These are phyloP conservation scores for Rutstroemia sydowiana DNA, from an alignment of 2,329 filamentous ascomycete genomes.

Conservation along the genomic window DNA sequence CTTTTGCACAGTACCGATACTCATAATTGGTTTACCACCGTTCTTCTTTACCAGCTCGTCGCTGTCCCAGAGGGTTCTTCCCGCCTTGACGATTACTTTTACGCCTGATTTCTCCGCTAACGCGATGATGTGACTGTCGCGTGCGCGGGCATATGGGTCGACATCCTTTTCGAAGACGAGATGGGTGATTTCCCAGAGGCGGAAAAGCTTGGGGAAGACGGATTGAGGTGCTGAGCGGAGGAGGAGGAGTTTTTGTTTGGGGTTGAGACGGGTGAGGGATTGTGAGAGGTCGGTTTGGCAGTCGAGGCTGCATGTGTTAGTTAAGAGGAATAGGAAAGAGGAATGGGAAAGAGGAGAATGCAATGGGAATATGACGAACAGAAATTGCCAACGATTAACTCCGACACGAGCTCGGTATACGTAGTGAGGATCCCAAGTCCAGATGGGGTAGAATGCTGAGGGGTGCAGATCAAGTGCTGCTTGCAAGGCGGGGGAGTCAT, in stretches of 20 bases:
- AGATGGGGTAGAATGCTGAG: slow-evolving; percentile 63
- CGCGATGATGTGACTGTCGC: slow-evolving; percentile 52
- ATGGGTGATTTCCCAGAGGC: slow-evolving; percentile 66
- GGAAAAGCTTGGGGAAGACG: slow-evolving; percentile 64
- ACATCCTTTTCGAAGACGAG: slow-evolving; percentile 75
- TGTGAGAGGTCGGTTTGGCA: slow-evolving; percentile 64
- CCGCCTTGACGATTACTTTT: slow-evolving; percentile 54
- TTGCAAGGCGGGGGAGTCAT: slow-evolving; percentile 68
- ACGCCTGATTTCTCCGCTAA: slow-evolving; percentile 60
- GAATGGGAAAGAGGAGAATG: not conserved
- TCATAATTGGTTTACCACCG: slow-evolving; percentile 67
- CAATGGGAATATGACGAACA: slow-evolving; percentile 35
- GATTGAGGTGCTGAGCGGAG: slow-evolving; percentile 66
- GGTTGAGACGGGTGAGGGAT: slow-evolving; percentile 61
- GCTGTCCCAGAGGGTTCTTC: slow-evolving; percentile 67
- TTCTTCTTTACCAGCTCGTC: slow-evolving; percentile 61
- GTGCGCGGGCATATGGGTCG: slow-evolving; percentile 60
- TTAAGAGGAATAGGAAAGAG: not conserved
- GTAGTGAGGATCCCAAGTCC: slow-evolving; percentile 77
- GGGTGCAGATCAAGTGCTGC: slow-evolving; percentile 65
- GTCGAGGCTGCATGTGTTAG: slow-evolving; percentile 45
- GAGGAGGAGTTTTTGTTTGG: slow-evolving; percentile 63
- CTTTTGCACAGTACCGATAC: slow-evolving; percentile 56
- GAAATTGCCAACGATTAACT: slow-evolving; percentile 67
- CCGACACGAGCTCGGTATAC: slow-evolving; percentile 65